Evolutionary conservation across 1,284 basidiomycete species (phyloP).

Genomic region (Rhodotorula glutinis): DNA sequence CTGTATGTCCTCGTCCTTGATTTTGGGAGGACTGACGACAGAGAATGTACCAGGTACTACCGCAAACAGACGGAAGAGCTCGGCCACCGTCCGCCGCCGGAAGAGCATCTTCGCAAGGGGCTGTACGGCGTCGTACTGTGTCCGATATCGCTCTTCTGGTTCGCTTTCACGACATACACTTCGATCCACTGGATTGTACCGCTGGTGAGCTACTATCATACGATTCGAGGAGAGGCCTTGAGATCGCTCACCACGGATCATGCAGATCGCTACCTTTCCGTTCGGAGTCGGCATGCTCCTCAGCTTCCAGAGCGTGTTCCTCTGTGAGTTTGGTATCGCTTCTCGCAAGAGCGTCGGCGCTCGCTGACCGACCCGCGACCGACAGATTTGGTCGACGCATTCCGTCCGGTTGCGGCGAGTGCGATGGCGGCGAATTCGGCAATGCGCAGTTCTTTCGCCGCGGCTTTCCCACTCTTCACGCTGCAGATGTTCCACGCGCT

Average conservation of each 20-base stretch:
- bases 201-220: slow-evolving; percentile 4
- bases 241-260: background rate
- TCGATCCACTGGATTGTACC: slow-evolving; percentile 62
- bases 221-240: background rate
- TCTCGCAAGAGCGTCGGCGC: background rate
- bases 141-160: slow-evolving; percentile 65
- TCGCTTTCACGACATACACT: slow-evolving; percentile 68
- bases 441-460: slow-evolving; percentile 64
- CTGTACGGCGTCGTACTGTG: slow-evolving; percentile 66
- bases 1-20: background rate
- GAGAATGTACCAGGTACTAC: slow-evolving; percentile 35
- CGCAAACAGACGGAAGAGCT: slow-evolving; percentile 47
- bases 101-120: slow-evolving; percentile 64
- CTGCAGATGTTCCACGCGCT: slow-evolving; percentile 32
- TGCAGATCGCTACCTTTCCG: slow-evolving; percentile 52
- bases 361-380: background rate
- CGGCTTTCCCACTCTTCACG: slow-evolving; percentile 45
- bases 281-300: slow-evolving; percentile 62
- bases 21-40: too few relatives aligned
- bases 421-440: slow-evolving; percentile 72
- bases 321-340: slow-evolving; percentile 40
- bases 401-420: slow-evolving; percentile 68
- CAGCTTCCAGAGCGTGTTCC: slow-evolving; percentile 66
- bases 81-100: slow-evolving; percentile 59
- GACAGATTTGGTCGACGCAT: slow-evolving; percentile 8